phyloP scores from a whole-genome alignment of 805 yeast species.

The Candida jianshihensis region DNA sequence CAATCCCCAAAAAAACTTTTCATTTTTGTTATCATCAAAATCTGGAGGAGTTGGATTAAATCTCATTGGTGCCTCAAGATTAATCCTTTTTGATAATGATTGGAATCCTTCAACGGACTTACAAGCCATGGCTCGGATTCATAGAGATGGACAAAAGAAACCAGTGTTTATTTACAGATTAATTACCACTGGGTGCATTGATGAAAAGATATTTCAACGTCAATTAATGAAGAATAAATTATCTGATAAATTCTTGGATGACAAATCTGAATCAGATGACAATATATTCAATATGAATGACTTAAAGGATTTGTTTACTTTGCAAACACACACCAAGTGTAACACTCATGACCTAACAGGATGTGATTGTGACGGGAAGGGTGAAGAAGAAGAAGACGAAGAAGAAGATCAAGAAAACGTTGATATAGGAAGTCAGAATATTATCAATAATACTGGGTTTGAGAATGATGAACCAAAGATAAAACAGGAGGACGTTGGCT shows the following conservation, averaged over 20 bases:
- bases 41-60: slow-evolving; percentile 94
- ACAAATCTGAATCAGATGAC: slow-evolving; percentile 37
- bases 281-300: slow-evolving; percentile 66
- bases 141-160: slow-evolving; percentile 82
- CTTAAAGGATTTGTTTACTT: slow-evolving; percentile 66
- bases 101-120: slow-evolving; percentile 94
- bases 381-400: slow-evolving; percentile 28
- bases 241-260: slow-evolving; percentile 62
- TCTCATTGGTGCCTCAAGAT: slow-evolving; percentile 81
- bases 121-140: slow-evolving; percentile 94
- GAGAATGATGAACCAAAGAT: not conserved
- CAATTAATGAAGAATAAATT: slow-evolving; percentile 79
- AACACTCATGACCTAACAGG: slow-evolving; percentile 75
- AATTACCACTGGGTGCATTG: slow-evolving; percentile 83
- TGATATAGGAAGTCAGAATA: slow-evolving; percentile 5
- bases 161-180: slow-evolving; percentile 80
- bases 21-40: slow-evolving; percentile 77
- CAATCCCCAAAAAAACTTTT: slow-evolving; percentile 32
- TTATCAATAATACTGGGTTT: not conserved
- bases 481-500: not conserved
- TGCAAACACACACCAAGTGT: slow-evolving; percentile 41
- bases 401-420: slow-evolving; percentile 20
- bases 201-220: slow-evolving; percentile 89
- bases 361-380: slow-evolving; percentile 55
- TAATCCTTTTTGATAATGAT: slow-evolving; percentile 84